Base-by-base conservation (phyloP, 2,329 filamentous ascomycete species). In the Leptographium radiaticola region DNA sequence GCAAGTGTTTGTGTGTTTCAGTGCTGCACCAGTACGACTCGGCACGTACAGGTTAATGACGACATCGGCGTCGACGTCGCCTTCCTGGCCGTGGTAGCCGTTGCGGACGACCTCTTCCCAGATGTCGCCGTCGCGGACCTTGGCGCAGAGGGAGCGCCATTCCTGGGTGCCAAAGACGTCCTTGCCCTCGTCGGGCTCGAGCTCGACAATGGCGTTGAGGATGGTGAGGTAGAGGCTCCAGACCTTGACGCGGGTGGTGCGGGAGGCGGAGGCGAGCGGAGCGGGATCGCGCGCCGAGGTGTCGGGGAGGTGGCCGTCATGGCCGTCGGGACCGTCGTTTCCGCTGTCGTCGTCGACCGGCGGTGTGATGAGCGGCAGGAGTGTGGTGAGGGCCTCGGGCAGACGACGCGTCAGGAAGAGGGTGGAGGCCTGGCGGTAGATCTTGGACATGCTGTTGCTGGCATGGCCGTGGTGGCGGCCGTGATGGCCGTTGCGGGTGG, bases 141-240 rank as follows among this genome's bases (percentile, higher is more conserved):
- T 93, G 57, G 79, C 75, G 57, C 89, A 89, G 59, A 97, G 73
- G 13, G 79, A 73, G 66, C 88, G 84, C 87, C 90, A 98, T 66
- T 88, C 84, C 63, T 87, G 81, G 52, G 81, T 83, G 4, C 93
- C 93, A 70, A 97, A 95, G 13, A 84, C 79, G 51, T 84, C 80
- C 71, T 93, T 95, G 50, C 91, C 93, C 67, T 96, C 90, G 60
- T 95, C 88, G 2, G 87, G 76, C 54, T 89, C 89, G 64, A 97
- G 75, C 64, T 97, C 91, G 39, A 95, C 75, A 59, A 96, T 86
- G 42, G 89, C 86, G 71, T 96, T 95, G 58, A 97, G 75, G 51
- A 96, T 85, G 18, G 90, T 95, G 59, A 97, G 78, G 67, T 97
- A 98, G 63, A 98, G 77, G 68, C 89, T 95, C 93, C 93, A 98